A percentile compares a stretch with the other conserved stretches of the same genome.
Evolutionary conservation across 2,329 filamentous ascomycete genomes (phyloP).

Genomic region (Fusarium buxicola): DNA sequence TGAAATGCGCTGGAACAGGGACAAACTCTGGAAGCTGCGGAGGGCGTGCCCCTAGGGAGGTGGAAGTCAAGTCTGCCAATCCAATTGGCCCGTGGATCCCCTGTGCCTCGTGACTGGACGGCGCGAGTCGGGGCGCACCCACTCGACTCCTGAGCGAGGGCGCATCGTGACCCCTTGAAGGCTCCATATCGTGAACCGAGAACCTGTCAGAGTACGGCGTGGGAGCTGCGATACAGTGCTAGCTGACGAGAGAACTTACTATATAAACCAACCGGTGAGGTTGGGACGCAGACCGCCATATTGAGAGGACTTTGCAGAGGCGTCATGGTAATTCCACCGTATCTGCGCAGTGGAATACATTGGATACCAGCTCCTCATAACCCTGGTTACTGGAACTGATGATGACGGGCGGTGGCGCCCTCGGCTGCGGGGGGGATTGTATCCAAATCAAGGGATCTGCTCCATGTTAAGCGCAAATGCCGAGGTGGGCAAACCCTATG

Average conservation of each 20-base stretch:
- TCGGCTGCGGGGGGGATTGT: conserved; percentile 15
- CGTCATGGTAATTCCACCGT: conserved; percentile 4
- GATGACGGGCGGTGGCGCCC: conserved; percentile 23
- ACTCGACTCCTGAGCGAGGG: conserved; percentile 22
- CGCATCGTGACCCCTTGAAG: conserved; percentile 36
- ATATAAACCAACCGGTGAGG: conserved; percentile 19
- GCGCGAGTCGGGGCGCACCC: conserved; percentile 28
- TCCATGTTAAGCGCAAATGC: conserved; percentile 1
- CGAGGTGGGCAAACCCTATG: conserved; percentile 15
- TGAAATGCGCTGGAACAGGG: conserved; percentile 17
- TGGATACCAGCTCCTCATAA: conserved; percentile 16
- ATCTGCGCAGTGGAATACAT: conserved; percentile 7
- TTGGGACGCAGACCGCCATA: conserved; percentile 31
- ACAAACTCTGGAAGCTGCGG: conserved; percentile 10
- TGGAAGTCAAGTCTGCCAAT: conserved; percentile 35
- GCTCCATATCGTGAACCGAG: conserved; percentile 9
- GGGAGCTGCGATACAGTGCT: conserved; percentile 33
- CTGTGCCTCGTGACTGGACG: conserved; percentile 44
- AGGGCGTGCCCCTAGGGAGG: conserved; percentile 19
- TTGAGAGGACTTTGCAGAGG: background rate
- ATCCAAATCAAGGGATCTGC: background rate
- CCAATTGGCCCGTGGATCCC: conserved; percentile 45
- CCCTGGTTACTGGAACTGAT: conserved; percentile 25
- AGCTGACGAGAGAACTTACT: conserved; percentile 23
- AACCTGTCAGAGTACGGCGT: conserved; percentile 30